Evolutionary conservation across 2,329 filamentous ascomycete species (phyloP).

Genomic region (Verticillium klebahnii): DNA sequence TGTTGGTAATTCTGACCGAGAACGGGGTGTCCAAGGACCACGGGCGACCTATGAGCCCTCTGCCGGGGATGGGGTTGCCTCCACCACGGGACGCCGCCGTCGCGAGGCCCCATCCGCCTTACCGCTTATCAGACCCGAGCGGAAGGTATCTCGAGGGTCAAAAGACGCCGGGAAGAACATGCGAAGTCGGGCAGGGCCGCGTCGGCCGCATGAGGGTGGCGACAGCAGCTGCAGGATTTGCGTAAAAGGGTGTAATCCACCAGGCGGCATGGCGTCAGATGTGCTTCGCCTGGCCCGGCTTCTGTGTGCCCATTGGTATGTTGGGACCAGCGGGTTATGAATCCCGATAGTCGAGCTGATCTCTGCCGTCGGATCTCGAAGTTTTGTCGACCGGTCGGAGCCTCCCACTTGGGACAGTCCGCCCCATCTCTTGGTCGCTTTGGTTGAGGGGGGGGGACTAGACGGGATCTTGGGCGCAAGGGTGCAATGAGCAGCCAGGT

Average conservation of each 20-base stretch:
- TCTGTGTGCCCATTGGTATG: not conserved
- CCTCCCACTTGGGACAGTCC: not conserved
- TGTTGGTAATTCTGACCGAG: not conserved
- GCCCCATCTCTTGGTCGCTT: not conserved
- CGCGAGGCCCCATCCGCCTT: not conserved
- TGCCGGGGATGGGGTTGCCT: not conserved
- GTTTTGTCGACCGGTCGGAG: not conserved
- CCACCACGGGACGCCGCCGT: not conserved
- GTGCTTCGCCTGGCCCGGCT: not conserved
- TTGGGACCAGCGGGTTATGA: not conserved
- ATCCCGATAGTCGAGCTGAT: not conserved
- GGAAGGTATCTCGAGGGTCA: not conserved
- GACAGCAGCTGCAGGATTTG: not conserved
- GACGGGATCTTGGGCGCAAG: not conserved
- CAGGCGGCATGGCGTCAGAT: not conserved
- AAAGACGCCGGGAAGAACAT: not conserved
- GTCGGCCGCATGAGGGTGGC: not conserved
- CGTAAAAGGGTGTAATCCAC: not conserved
- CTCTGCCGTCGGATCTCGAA: not conserved
- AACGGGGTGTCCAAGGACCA: not conserved
- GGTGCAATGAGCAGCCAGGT: not conserved
- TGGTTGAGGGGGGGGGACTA: not conserved
- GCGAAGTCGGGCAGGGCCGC: not conserved
- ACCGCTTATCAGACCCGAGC: not conserved
- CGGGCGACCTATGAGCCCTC: conserved; percentile 1